These are phyloP conservation scores for Cystoderma amianthinum DNA, from an alignment of 768 basidiomycete species.

Conservation along the genomic window DNA sequence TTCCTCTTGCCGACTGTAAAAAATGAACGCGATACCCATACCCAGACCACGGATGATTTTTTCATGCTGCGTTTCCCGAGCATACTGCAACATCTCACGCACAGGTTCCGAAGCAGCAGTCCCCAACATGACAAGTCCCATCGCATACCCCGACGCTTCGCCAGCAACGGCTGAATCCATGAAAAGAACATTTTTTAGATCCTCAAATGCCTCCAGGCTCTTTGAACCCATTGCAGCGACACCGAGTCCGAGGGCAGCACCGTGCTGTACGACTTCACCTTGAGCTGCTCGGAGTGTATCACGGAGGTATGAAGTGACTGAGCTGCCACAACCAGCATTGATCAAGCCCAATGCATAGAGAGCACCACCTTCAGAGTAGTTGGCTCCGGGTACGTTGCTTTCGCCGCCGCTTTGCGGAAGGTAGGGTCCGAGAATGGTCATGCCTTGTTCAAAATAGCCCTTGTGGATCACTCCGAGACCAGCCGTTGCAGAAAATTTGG, in stretches of 20 bases:
- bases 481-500: constrained; percentile 96
- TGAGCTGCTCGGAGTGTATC: constrained; percentile 70
- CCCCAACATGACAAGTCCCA: constrained; percentile 98
- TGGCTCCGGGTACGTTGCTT: constrained; percentile 68
- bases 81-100: constrained; percentile 94
- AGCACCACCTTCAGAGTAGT: constrained; percentile 95
- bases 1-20: constrained; percentile 88
- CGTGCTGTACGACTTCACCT: constrained; percentile 91
- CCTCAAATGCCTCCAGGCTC: constrained; percentile 86
- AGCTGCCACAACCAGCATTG: constrained; percentile 83
- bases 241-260: constrained; percentile 94
- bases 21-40: constrained; percentile 87
- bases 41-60: constrained; percentile 97
- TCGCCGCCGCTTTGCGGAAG: constrained; percentile 76
- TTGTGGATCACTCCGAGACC: constrained; percentile 97
- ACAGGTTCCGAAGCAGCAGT: constrained; percentile 74
- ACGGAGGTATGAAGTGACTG: constrained; percentile 71
- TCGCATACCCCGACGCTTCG: constrained; percentile 93
- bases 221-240: constrained; percentile 92
- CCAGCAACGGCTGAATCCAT: constrained; percentile 94
- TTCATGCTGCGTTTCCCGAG: constrained; percentile 96
- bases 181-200: constrained; percentile 83
- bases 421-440: constrained; percentile 89
- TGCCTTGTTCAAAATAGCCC: constrained; percentile 90
- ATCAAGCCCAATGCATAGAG: constrained; percentile 92